Conservation (phyloP, 1,284 basidiomycete genomes). For the Pascua guehoae region DNA sequence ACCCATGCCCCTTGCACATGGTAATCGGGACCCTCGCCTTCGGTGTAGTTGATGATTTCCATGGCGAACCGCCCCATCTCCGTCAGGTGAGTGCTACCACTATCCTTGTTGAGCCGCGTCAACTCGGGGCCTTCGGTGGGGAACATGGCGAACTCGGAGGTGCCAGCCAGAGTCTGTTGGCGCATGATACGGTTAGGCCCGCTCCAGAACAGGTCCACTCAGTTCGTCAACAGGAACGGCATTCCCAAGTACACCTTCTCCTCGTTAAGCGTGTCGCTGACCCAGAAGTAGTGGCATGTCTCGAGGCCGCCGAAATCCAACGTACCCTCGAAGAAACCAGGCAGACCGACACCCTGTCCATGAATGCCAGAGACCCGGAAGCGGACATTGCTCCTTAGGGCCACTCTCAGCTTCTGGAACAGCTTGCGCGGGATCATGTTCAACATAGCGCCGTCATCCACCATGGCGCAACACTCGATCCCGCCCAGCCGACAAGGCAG, state of each 20-base stretch:
- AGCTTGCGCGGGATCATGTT: slow-evolving; percentile 4
- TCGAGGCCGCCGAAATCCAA: neutral
- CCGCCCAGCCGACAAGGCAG: neutral
- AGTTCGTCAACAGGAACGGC: slow-evolving; percentile 6
- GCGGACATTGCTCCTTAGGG: neutral
- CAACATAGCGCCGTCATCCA: slow-evolving; percentile 4
- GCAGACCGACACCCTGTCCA: neutral
- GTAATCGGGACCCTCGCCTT: neutral
- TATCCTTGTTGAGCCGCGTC: neutral
- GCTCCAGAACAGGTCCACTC: slow-evolving; percentile 5
- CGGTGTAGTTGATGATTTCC: neutral
- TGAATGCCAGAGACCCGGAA: slow-evolving; percentile 1
- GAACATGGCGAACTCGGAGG: neutral
- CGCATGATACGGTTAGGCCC: slow-evolving; percentile 3
- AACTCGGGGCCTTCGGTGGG: neutral
- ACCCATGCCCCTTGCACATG: neutral
- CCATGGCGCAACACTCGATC: neutral
- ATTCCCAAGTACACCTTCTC: slow-evolving; percentile 11
- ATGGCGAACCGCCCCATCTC: no score
- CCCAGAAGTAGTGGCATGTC: slow-evolving; percentile 11
- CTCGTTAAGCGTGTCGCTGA: neutral
- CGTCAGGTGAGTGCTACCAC: no score
- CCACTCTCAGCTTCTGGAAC: neutral
- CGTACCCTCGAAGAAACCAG: neutral
- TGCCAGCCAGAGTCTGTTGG: neutral